Percentiles rank a stretch among this genome's conserved stretches.
Evolutionary conservation across 495 filamentous ascomycete species (phyloP).

Genomic region (Hyaloscypha variabilis): DNA sequence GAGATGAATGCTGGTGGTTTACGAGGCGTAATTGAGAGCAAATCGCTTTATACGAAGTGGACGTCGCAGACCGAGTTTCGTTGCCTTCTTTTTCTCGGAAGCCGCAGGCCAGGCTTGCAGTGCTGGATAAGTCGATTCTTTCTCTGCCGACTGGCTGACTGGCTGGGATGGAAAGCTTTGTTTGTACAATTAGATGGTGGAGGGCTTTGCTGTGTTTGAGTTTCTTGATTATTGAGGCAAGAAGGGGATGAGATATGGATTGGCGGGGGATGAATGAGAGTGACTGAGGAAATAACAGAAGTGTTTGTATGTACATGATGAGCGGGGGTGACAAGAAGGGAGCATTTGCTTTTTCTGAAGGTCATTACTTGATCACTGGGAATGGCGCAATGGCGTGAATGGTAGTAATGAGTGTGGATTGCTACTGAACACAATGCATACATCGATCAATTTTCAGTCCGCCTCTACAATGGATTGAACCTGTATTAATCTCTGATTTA

Average conservation of each 20-base stretch:
- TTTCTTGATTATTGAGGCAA: not conserved
- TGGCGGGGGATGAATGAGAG: slow-evolving; percentile 5
- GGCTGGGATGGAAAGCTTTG: slow-evolving; percentile 20
- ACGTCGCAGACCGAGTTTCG: slow-evolving; percentile 11
- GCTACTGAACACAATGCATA: slow-evolving; percentile 26
- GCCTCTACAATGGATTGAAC: not conserved
- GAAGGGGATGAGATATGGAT: not conserved
- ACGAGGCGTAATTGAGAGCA: slow-evolving; percentile 27
- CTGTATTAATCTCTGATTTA: too few relatives aligned
- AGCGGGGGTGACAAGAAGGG: slow-evolving; percentile 4
- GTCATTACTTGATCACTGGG: slow-evolving; percentile 9
- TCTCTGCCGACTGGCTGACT: slow-evolving; percentile 24
- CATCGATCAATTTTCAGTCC: not conserved
- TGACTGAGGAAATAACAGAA: not conserved
- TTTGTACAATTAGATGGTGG: slow-evolving; percentile 30
- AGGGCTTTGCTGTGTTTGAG: slow-evolving; percentile 14
- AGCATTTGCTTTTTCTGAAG: slow-evolving; percentile 18
- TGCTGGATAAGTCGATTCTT: slow-evolving; percentile 14
- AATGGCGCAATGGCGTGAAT: slow-evolving; percentile 13
- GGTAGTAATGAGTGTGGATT: slow-evolving; percentile 20
- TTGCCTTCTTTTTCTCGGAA: slow-evolving; percentile 11
- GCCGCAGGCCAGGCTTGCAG: slow-evolving; percentile 23
- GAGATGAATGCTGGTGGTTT: slow-evolving; percentile 14
- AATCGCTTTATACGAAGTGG: slow-evolving; percentile 23
- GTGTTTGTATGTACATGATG: slow-evolving; percentile 27